A percentile compares a stretch with the other conserved stretches of the same genome.
Conservation (phyloP, 768 basidiomycete species). For the Trametes coccinea region DNA sequence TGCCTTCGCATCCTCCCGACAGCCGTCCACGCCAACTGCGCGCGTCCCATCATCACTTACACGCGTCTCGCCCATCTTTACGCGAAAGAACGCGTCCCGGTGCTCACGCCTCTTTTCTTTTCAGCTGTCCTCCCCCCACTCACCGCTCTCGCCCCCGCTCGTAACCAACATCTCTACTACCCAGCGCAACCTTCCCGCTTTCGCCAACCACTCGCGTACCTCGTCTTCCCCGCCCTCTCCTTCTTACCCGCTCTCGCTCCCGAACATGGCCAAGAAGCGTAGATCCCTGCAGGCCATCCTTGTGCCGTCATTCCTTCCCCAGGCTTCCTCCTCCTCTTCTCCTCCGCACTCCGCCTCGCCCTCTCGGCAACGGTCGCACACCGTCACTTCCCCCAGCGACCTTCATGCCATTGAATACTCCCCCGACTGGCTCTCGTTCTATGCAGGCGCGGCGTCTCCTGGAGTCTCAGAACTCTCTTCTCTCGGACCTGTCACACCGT, state of each 20-base stretch:
- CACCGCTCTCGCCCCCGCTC: conserved; percentile 1
- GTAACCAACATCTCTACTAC: not conserved
- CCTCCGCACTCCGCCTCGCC: conserved; percentile 13
- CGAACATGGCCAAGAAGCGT: conserved; percentile 49
- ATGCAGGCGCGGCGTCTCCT: conserved; percentile 16
- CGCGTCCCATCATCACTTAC: conserved; percentile 8
- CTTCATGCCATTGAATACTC: conserved; percentile 25
- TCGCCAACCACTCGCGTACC: conserved; percentile 15
- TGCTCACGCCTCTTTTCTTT: conserved; percentile 1
- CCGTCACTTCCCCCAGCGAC: conserved; percentile 28
- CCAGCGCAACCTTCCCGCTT: not conserved
- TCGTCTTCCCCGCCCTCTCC: not conserved
- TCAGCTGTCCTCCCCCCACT: conserved; percentile 12
- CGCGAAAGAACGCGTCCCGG: conserved; percentile 13
- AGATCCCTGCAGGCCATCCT: conserved; percentile 55
- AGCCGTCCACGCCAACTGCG: not conserved
- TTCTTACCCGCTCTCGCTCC: not conserved
- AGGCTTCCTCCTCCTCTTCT: conserved; percentile 13
- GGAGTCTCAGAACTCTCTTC: conserved; percentile 16
- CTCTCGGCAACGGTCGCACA: conserved; percentile 19
- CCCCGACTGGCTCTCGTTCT: conserved; percentile 22
- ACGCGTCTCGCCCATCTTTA: conserved; percentile 19
- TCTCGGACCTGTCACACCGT: conserved; percentile 18
- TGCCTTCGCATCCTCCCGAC: conserved; percentile 2
- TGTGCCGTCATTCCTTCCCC: conserved; percentile 47